Evolutionary conservation across 1,284 basidiomycete species (phyloP), one percentile per base, ranked within the genome.

Genomic region (Cutaneotrichosporon arboriforme): DNA sequence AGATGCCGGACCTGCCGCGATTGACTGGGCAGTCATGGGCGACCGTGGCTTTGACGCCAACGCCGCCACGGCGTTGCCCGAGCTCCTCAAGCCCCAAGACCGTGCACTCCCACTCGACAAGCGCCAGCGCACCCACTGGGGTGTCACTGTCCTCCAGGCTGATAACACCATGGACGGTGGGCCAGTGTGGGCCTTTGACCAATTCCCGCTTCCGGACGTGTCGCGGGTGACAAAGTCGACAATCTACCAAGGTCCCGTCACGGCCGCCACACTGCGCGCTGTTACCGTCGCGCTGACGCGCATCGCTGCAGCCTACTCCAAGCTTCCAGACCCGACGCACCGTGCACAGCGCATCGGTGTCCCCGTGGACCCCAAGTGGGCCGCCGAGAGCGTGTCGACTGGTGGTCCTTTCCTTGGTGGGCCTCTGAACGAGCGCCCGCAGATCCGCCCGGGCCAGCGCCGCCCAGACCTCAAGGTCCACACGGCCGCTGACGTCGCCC

Each of bases 131-230:
- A 62, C 66, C 4, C 75, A 77, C 60, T 77, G 77, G 76, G 77
- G 75, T 2, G 65, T 74, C 14, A 77, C 76, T 12, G 75, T 77
- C 21, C 70, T 78, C 26, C 77, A 77, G 55, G 76, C 76, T 7
- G 73, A 73, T 52, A 72, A 75, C 51, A 64, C 76, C 17, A 67
- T 78, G 38, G 77, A 78, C 62, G 74, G 71, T 1, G 77, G 77
- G 4, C 74, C 76, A 1, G 70, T 78, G 14, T 78, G 77, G 77
- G 77, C 77, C 2, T 79, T 75, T 61, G 76, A 77, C 48, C 76
- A 76, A 57, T 78, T 78, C 57, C 61, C 66, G 13, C 60, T 78
- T 2, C 69, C 71, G 1, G 57, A 62, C 4, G 52, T 68, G 14
- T 59, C 68, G 8, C 52, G 49, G 1, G 56, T 72, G 52, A 73